These are phyloP conservation scores for Vickermania spadyakhi DNA, from an alignment of 208 protist species.

Conservation along the genomic window DNA sequence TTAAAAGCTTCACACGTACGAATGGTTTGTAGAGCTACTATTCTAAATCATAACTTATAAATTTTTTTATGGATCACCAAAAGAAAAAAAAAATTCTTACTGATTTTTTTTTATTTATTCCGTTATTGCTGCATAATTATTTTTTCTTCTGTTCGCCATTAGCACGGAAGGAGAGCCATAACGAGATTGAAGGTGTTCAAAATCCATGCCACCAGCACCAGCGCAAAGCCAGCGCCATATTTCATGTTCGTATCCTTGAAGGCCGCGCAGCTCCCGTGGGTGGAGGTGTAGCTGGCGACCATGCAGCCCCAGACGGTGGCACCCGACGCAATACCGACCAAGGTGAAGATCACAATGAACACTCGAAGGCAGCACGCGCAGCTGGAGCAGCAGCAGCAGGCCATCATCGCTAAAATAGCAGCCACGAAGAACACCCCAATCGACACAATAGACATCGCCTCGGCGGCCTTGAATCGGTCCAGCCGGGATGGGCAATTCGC, in stretches of 20 bases:
- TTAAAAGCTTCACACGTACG: no score
- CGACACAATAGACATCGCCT: conserved; percentile 30
- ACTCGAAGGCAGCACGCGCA: conserved; percentile 21
- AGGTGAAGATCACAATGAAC: conserved; percentile 18
- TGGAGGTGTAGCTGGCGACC: conserved; percentile 17
- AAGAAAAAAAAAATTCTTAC: no score
- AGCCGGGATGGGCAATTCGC: conserved; percentile 11
- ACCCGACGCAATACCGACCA: conserved; percentile 1
- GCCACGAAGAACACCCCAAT: conserved; percentile 13
- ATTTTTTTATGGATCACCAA: no score
- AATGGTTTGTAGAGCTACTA: no score
- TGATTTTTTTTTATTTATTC: no score
- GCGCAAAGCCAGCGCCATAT: conserved; percentile 30
- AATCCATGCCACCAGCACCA: conserved; percentile 19
- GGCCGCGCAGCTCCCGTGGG: neutral
- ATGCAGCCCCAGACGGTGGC: conserved; percentile 24
- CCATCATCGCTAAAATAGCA: conserved; percentile 11
- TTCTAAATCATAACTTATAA: no score
- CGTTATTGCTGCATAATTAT: no score
- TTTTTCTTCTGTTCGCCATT: no score
- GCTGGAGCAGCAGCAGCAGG: conserved; percentile 31
- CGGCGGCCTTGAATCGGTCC: conserved; percentile 24
- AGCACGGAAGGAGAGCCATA: neutral
- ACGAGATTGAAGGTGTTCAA: conserved; percentile 26
- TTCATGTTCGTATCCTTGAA: conserved; percentile 13